Evolutionary conservation across 2,329 filamentous ascomycete genomes (phyloP).

Genomic region (Aschersonia sp.): DNA sequence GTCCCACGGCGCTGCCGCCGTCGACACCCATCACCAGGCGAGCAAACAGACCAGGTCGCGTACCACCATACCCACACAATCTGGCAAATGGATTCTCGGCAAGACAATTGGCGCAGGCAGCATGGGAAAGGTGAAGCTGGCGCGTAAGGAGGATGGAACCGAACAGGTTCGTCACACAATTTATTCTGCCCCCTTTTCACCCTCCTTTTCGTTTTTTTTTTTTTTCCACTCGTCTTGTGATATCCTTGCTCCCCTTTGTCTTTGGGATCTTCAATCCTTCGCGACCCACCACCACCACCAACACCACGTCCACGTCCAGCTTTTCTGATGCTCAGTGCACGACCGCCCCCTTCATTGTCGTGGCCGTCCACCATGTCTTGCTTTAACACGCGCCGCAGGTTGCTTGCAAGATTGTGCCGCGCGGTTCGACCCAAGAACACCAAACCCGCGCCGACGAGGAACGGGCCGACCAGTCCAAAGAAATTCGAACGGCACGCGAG

Average conservation of each 20-base stretch:
- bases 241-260: not conserved
- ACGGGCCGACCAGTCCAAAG: constrained; percentile 88
- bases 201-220: not conserved
- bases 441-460: constrained; percentile 60
- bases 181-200: not conserved
- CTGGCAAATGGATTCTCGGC: constrained; percentile 86
- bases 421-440: constrained; percentile 76
- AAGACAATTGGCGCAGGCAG: constrained; percentile 96
- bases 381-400: constrained; percentile 31
- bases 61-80: constrained; percentile 79
- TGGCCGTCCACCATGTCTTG: not conserved
- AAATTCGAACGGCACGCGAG: constrained; percentile 86
- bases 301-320: too few species aligned
- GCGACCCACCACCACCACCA: too few species aligned
- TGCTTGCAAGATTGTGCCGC: constrained; percentile 91
- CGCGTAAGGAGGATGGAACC: constrained; percentile 74
- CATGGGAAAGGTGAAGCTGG: constrained; percentile 98
- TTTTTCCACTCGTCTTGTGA: not conserved
- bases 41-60: constrained; percentile 40
- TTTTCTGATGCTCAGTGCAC: not conserved
- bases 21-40: constrained; percentile 19
- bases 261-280: too few species aligned
- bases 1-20: constrained; percentile 22
- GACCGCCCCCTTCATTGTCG: not conserved
- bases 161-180: constrained; percentile 55